Percentiles rank a stretch among this genome's conserved stretches.
Conservation (phyloP, 2,329 filamentous ascomycete species). For the Talaromyces rugulosus region DNA sequence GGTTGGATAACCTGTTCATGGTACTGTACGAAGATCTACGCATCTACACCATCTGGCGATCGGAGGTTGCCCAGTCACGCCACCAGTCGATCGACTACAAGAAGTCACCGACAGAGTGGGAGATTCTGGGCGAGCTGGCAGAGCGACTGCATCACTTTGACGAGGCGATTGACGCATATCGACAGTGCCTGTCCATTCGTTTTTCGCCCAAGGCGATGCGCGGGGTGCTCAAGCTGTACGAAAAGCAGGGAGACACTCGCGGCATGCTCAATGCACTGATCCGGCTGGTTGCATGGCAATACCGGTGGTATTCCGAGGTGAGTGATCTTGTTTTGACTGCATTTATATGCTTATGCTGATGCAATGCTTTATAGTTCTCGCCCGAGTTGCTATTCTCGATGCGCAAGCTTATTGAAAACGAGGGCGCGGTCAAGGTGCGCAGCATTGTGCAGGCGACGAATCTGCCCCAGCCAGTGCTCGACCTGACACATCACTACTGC, state of each 20-base stretch:
- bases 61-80: slow-evolving; percentile 92
- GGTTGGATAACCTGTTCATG: slow-evolving; percentile 99
- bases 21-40: slow-evolving; percentile 96
- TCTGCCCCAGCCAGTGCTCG: slow-evolving; percentile 85
- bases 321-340: slow-evolving; percentile 16
- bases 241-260: slow-evolving; percentile 71
- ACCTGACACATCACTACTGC: slow-evolving; percentile 94
- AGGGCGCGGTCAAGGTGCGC: slow-evolving; percentile 93
- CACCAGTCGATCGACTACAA: slow-evolving; percentile 94
- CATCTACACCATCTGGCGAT: slow-evolving; percentile 98
- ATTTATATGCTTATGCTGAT: slow-evolving; percentile 16
- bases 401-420: slow-evolving; percentile 90
- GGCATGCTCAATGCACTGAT: slow-evolving; percentile 84
- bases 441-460: slow-evolving; percentile 97
- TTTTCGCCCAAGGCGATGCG: slow-evolving; percentile 92
- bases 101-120: slow-evolving; percentile 96
- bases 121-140: slow-evolving; percentile 89
- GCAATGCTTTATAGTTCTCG: slow-evolving; percentile 61
- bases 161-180: slow-evolving; percentile 90
- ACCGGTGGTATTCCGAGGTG: slow-evolving; percentile 96
- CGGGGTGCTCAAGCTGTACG: slow-evolving; percentile 76
- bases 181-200: slow-evolving; percentile 76
- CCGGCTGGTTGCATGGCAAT: slow-evolving; percentile 93
- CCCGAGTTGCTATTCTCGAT: slow-evolving; percentile 84
- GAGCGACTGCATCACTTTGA: slow-evolving; percentile 88